Base-by-base conservation (phyloP, 192 early-diverging fungal genomes). In the Rhizoclosmatium globosum region DNA sequence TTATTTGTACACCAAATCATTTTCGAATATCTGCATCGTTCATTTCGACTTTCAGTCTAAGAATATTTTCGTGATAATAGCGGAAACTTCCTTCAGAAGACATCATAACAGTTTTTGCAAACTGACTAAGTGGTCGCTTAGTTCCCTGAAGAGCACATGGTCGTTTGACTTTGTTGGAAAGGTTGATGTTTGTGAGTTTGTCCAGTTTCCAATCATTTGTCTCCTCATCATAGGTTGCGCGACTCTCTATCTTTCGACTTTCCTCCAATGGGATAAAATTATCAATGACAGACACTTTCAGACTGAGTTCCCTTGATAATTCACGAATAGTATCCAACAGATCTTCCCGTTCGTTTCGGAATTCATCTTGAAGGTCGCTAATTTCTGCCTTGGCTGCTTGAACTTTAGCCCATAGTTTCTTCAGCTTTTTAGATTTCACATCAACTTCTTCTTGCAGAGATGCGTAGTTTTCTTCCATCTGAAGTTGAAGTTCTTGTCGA, bases 401-500 rank as follows among this genome's bases (percentile, higher is more conserved):
- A 15, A 91, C 74, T 47, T 87, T 86, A 0, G 80, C 77, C 87
- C 87, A 91, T 11, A 92, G 81, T 69, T 92, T 92, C 42, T 84
- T 82, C 41, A 92, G 79, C 60, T 92, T 92, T 69, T 91, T 87
- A 15, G 90, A 85, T 69, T 92, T 92, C 1, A 80, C 80, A 58
- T 92, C 90, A 15, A 89, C 89, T 80, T 92, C 90, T 77, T 92
- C 90, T 76, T 91, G 89, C 44, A 92, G 65, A 1, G 87, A 86
- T 15, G 88, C 86, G 77, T 88, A 92, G 73, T 84, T 81, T 74
- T 89, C 90, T 77, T 92, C 90, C 77, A 89, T 83, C 69, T 87
- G 87, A 4, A 92, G 69, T 48, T 89, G 87, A 2, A 80, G 83
- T 79, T 92, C 90, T 77, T 91, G 89, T 48, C 79, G 70, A 3